Percentiles rank a stretch among this genome's conserved stretches.
phyloP scores from a whole-genome alignment of 108 stramenopile species.

The Bacterosira constricta region DNA sequence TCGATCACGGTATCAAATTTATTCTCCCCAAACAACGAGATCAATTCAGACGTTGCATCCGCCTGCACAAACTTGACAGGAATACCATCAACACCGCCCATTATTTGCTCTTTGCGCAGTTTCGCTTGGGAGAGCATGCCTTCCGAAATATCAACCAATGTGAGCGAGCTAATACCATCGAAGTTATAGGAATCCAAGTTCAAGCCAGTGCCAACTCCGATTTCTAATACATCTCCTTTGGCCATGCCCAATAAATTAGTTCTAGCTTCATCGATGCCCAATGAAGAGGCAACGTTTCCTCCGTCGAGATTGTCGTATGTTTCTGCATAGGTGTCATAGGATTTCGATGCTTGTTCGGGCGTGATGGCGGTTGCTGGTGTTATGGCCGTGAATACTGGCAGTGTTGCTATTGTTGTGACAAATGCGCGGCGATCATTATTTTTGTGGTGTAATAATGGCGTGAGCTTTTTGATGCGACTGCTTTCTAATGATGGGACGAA shows the following conservation, averaged over 20 bases:
- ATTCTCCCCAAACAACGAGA: conserved; percentile 54
- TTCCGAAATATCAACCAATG: conserved; percentile 75
- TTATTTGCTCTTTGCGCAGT: conserved; percentile 14
- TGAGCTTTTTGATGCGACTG: background rate
- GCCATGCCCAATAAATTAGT: conserved; percentile 56
- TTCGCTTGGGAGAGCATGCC: conserved; percentile 78
- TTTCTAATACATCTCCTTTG: conserved; percentile 77
- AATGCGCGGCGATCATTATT: background rate
- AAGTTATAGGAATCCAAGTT: conserved; percentile 67
- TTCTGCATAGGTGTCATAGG: conserved; percentile 80
- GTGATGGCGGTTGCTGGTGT: conserved; percentile 48
- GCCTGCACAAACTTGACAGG: conserved; percentile 64
- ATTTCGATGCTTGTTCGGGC: conserved; percentile 61
- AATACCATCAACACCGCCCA: conserved; percentile 14
- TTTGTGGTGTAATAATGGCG: background rate
- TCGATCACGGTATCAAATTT: conserved; percentile 86
- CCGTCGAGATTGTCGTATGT: conserved; percentile 84
- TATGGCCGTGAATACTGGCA: background rate
- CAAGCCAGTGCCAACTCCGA: conserved; percentile 87
- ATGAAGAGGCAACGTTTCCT: conserved; percentile 56
- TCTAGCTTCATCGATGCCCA: conserved; percentile 81
- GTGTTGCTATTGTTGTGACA: background rate
- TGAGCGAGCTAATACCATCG: conserved; percentile 58
- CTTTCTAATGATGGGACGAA: background rate
- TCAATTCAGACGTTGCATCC: conserved; percentile 78